phyloP scores from a whole-genome alignment of 441 rosid species.

The Cnidoscolus chayamansa region DNA sequence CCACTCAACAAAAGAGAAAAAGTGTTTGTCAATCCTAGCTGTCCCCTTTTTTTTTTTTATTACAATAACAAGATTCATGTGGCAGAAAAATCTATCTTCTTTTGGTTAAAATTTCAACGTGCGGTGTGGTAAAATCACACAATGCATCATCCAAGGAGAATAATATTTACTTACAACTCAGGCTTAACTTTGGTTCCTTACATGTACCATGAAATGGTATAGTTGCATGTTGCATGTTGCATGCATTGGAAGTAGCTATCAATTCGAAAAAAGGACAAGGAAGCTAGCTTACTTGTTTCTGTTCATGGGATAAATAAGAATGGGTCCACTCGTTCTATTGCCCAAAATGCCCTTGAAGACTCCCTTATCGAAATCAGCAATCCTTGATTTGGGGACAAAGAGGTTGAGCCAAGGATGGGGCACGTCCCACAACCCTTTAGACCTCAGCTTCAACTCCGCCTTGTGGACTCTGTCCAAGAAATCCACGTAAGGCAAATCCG shows the following conservation, averaged over 20 bases:
- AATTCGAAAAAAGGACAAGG: too few relatives aligned
- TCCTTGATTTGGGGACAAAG: conserved; percentile 81
- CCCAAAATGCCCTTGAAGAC: conserved; percentile 92
- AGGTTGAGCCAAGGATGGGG: conserved; percentile 99
- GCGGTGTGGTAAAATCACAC: too few relatives aligned
- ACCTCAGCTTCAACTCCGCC: conserved; percentile 80
- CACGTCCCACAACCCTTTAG: conserved; percentile 88
- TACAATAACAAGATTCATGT: too few relatives aligned
- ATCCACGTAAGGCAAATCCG: conserved; percentile 69
- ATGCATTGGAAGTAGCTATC: conserved; percentile 15
- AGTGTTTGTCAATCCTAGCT: conserved; percentile 36
- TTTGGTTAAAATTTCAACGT: too few relatives aligned
- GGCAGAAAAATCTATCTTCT: too few relatives aligned
- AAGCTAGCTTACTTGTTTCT: conserved; percentile 61
- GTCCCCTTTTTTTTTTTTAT: conserved; percentile 21
- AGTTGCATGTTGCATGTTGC: conserved; percentile 23
- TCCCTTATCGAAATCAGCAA: conserved; percentile 68
- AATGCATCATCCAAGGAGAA: too few relatives aligned
- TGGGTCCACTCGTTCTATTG: conserved; percentile 79
- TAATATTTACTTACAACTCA: too few relatives aligned
- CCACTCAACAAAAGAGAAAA: conserved; percentile 20
- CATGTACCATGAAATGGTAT: too few relatives aligned
- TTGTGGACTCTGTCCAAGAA: conserved; percentile 94
- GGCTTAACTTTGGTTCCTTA: too few relatives aligned
- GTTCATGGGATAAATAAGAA: conserved; percentile 94